A percentile compares a stretch with the other conserved stretches of the same genome.
Evolutionary conservation across 129 eudicot genomes (phyloP).

Genomic region (Artemisia argyi): DNA sequence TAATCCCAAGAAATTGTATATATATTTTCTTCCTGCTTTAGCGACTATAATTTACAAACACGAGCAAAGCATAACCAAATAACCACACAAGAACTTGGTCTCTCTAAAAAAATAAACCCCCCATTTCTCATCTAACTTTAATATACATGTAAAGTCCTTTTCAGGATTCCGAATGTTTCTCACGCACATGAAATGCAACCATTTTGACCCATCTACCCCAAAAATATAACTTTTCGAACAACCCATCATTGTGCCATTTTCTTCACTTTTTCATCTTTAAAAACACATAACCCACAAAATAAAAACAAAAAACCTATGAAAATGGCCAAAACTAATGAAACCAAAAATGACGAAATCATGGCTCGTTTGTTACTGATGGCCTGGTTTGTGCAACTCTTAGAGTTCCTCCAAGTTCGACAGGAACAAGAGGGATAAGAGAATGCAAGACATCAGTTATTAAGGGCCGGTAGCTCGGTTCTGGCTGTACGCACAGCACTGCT

Average conservation of each 20-base stretch:
- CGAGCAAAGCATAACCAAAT: constrained; percentile 1
- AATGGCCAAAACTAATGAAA: background rate
- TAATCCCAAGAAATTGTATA: no score
- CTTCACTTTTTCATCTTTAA: constrained; percentile 32
- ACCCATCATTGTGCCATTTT: constrained; percentile 17
- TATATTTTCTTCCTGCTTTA: no score
- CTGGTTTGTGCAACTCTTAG: constrained; percentile 46
- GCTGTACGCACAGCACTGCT: constrained; percentile 92
- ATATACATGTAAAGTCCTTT: constrained; percentile 28
- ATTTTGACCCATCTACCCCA: constrained; percentile 13
- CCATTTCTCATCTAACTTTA: constrained; percentile 18
- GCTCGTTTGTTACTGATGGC: constrained; percentile 26
- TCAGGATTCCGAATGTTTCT: constrained; percentile 12
- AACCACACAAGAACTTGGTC: background rate
- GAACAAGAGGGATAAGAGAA: constrained; percentile 89
- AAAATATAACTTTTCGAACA: background rate
- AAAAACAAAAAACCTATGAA: constrained; percentile 16
- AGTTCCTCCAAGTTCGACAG: constrained; percentile 86
- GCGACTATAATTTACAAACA: background rate
- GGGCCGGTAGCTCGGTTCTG: constrained; percentile 95
- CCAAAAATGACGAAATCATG: constrained; percentile 14
- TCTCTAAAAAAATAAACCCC: constrained; percentile 18
- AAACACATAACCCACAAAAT: constrained; percentile 33
- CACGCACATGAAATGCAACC: constrained; percentile 18
- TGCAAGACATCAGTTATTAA: constrained; percentile 88